Evolutionary conservation across 768 basidiomycete genomes (phyloP).

Genomic region (Phaeotremella fagi): DNA sequence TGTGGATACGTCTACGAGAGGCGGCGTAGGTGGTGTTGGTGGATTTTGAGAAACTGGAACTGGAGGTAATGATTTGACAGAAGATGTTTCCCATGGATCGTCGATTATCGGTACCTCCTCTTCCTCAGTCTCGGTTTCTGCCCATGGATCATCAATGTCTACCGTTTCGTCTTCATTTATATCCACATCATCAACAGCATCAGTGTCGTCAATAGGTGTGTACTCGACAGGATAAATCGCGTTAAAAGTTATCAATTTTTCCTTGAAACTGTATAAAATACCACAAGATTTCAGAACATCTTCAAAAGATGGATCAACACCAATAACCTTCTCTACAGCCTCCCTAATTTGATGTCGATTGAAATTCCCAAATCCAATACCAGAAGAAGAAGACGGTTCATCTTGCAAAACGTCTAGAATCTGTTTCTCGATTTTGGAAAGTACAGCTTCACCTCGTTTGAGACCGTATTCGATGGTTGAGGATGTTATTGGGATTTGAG

Average conservation of each 20-base stretch:
- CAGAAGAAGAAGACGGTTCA: not conserved
- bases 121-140: slow-evolving; percentile 10
- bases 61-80: not conserved
- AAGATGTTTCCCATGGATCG: slow-evolving; percentile 20
- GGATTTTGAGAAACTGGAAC: not conserved
- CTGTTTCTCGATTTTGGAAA: not conserved
- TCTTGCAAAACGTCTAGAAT: not conserved
- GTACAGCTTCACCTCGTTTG: slow-evolving; percentile 1
- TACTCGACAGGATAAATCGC: not conserved
- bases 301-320: not conserved
- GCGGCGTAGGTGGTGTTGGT: not conserved
- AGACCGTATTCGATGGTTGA: slow-evolving; percentile 9
- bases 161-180: not conserved
- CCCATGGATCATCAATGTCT: slow-evolving; percentile 37
- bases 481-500: slow-evolving; percentile 1
- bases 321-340: not conserved
- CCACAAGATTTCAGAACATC: not conserved
- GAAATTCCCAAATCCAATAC: not conserved
- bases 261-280: not conserved
- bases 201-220: not conserved
- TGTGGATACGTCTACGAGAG: slow-evolving; percentile 52
- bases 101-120: slow-evolving; percentile 3
- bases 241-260: not conserved
- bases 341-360: not conserved
- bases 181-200: not conserved